Percentiles rank a stretch among this genome's conserved stretches.
These are phyloP conservation scores for Ganoderma meredithae DNA, from an alignment of 1,284 basidiomycete genomes.

Conservation along the genomic window DNA sequence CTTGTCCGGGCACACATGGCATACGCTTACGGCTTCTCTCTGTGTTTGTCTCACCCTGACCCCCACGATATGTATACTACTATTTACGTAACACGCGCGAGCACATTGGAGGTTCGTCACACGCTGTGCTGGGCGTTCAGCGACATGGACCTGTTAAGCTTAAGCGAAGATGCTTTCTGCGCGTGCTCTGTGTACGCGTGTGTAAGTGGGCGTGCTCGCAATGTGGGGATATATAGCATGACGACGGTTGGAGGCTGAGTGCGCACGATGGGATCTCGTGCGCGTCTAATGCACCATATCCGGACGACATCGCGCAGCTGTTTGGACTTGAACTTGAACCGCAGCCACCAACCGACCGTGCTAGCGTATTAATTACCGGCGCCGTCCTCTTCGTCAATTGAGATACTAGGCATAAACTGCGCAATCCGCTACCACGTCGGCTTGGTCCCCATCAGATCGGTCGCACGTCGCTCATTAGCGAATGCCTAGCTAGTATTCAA, in stretches of 20 bases:
- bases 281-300: too few relatives aligned
- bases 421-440: conserved; percentile 2
- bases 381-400: neutral
- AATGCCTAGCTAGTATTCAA: too few relatives aligned
- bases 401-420: neutral
- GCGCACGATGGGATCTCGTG: too few relatives aligned
- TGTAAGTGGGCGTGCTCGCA: too few relatives aligned
- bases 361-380: too few relatives aligned
- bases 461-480: too few relatives aligned
- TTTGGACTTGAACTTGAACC: too few relatives aligned
- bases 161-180: neutral
- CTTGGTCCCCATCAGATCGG: neutral
- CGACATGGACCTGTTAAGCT: neutral
- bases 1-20: conserved; percentile 30
- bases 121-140: conserved; percentile 3
- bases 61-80: conserved; percentile 40
- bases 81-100: conserved; percentile 32
- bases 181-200: too few relatives aligned
- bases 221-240: too few relatives aligned
- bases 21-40: conserved; percentile 24
- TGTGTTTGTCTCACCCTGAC: conserved; percentile 19
- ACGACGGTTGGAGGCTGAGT: too few relatives aligned
- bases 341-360: too few relatives aligned
- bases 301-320: too few relatives aligned
- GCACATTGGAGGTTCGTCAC: conserved; percentile 15